Base-by-base conservation (phyloP, 2,329 filamentous ascomycete genomes). In the Tolypocladium sp. region DNA sequence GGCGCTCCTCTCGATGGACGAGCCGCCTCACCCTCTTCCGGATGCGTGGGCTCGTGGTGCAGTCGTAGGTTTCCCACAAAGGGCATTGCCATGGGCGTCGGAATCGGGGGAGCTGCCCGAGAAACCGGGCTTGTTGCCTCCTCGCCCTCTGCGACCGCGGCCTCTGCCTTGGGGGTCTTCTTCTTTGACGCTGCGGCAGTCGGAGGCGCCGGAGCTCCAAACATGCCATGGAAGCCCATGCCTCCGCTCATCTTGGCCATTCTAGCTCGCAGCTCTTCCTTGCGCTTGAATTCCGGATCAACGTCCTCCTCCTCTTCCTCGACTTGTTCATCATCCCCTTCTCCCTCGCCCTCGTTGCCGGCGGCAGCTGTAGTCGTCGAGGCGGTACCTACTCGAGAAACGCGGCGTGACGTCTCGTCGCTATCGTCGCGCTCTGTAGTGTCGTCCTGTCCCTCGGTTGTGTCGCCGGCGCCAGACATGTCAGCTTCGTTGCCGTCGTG, bases 231-330 rank as follows among this genome's bases (percentile, higher is more conserved):
- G 88, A 97, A 96, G 54, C 91, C 91, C 91, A 96, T 96, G 27
- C 93, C 93, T 58, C 93, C 93, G 65, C 93, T 96, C 89, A 99
- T 94, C 76, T 96, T 97, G 53, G 94, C 94, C 91, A 99, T 99
- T 66, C 94, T 86, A 62, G 94, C 92, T 61, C 94, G 86, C 38
- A 99, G 80, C 71, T 97, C 93, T 74, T 96, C 87, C 70, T 88
- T 90, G 57, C 92, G 88, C 65, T 85, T 87, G 27, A 91, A 81
- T 71, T 99, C 94, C 1, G 92, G 91, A 68, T 97, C 92, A 57
- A 95, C 79, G 20, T 96, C 91, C 35, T 92, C 90, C 55, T 92
- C 90, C 38, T 91, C 89, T 25, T 89, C 88, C n/a, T 87, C 88
- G 17, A 85, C 85, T 3, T 84, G 84, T 13, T 82, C 84, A 3